phyloP scores from a whole-genome alignment of 202 grass and related monocot species.

The Dendrocalamus latiflorus region DNA sequence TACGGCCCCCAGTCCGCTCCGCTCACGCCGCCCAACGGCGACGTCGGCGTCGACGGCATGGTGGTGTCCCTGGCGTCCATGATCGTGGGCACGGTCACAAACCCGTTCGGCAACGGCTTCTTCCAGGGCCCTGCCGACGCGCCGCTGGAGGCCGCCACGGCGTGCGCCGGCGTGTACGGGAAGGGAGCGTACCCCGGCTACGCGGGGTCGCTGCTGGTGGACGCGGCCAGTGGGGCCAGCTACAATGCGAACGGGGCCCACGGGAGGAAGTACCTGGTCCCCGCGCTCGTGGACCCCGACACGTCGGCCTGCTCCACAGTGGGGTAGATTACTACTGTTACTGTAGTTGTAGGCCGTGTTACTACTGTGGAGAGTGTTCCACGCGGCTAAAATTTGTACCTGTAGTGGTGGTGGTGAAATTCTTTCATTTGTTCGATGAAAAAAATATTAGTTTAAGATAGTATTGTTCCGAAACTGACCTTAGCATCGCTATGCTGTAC shows the following conservation, averaged over 20 bases:
- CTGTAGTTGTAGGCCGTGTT: no score
- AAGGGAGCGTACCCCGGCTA: slow-evolving; percentile 91
- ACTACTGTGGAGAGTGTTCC: no score
- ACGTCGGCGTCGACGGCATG: slow-evolving; percentile 87
- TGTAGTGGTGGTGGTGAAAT: no score
- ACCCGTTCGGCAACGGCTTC: slow-evolving; percentile 83
- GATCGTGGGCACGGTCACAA: slow-evolving; percentile 74
- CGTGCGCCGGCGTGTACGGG: slow-evolving; percentile 76
- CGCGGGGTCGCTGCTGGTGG: slow-evolving; percentile 56
- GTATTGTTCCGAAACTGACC: no score
- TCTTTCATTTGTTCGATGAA: no score
- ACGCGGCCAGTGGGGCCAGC: slow-evolving; percentile 56
- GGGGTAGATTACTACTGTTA: slow-evolving; percentile 60
- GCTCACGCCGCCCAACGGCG: slow-evolving; percentile 69
- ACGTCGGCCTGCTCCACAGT: slow-evolving; percentile 73
- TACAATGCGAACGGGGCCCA: slow-evolving; percentile 74
- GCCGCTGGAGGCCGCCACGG: slow-evolving; percentile 78
- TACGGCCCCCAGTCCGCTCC: slow-evolving; percentile 78
- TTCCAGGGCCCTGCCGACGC: slow-evolving; percentile 69
- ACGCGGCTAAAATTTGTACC: no score
- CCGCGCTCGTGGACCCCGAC: slow-evolving; percentile 75
- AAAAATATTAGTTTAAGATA: no score
- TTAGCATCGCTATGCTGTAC: no score
- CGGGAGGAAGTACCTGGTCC: slow-evolving; percentile 75
- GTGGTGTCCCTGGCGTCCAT: slow-evolving; percentile 83